Evolutionary conservation across 768 basidiomycete genomes (phyloP), one percentile per base, ranked within the genome.

Genomic region (Pisolithus orientalis): DNA sequence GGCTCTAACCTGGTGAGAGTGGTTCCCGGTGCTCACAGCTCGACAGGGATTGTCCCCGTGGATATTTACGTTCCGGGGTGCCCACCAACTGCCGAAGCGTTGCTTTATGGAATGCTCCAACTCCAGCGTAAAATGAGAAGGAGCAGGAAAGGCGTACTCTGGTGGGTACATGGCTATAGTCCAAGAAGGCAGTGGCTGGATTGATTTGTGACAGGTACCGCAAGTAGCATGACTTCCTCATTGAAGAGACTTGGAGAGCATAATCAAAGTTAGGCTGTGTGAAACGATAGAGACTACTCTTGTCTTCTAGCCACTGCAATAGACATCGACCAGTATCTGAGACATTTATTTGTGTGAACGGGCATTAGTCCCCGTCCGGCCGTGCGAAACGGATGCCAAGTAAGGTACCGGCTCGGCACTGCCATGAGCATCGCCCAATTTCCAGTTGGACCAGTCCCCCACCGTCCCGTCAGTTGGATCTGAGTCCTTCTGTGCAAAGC

Each of bases 31-130:
- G 44, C 43, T 54, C 65, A 52, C 50, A 13, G 31, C 32, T 37
- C 38, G 49, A 2, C 58, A 91, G 89, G 89, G 46, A 95, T 99
- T 61, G 94, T 99, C 5, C 96, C 96, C 4, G 94, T 99, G 43
- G 95, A 98, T 67, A 94, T 97, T 52, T 98, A 97, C 66, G 95
- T 97, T 6, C 95, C 94, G 24, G 95, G 94, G 0, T 96, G 94
- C 69, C 90, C 88, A 21, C 89, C 88, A 8, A 92, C 89, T 3
- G 95, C 96, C n/a, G 96, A 99, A 70, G 96, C 96, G 13, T 78
- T 98, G 39, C 77, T 98, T 56, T 96, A 94, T 62, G 94, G 94
- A 47, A 92, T 96, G 92, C 80, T 97, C 44, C 94, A 97, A 68
- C 80, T 97, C 47, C 94, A 96, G 71, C 84, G 94, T 52, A 97